phyloP scores from a whole-genome alignment of 805 yeast species.

The Wickerhamomyces queroliae region DNA sequence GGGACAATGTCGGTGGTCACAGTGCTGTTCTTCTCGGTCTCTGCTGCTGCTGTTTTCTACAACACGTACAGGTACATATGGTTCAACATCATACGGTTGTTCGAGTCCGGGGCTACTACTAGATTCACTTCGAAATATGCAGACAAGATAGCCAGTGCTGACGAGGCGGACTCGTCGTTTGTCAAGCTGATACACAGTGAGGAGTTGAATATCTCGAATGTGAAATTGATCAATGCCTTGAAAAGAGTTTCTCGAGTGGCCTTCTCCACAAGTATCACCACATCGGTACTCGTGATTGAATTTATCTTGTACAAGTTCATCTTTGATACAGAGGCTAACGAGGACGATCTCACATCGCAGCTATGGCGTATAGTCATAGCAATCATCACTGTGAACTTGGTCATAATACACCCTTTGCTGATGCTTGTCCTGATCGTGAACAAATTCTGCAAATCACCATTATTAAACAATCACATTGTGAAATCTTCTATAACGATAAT shows the following conservation, averaged over 20 bases:
- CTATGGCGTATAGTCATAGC: neutral
- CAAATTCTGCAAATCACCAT: conserved; percentile 12
- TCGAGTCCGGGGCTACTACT: conserved; percentile 12
- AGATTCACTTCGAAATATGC: conserved; percentile 5
- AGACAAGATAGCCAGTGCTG: neutral
- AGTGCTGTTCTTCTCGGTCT: conserved; percentile 1
- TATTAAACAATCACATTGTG: conserved; percentile 4
- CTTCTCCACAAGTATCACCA: conserved; percentile 15
- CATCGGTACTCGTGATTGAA: conserved; percentile 16
- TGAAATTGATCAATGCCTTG: conserved; percentile 1
- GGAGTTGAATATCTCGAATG: conserved; percentile 1
- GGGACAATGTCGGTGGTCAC: neutral
- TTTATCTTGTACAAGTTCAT: conserved; percentile 18
- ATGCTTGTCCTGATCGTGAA: conserved; percentile 11
- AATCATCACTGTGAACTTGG: conserved; percentile 6
- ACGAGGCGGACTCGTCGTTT: conserved; percentile 4
- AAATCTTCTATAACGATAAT: conserved; percentile 5
- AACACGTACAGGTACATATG: conserved; percentile 14
- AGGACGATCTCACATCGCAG: neutral
- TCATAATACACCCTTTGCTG: conserved; percentile 16
- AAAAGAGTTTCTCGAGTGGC: conserved; percentile 11
- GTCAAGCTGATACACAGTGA: conserved; percentile 5
- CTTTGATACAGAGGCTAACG: conserved; percentile 3
- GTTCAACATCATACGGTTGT: conserved; percentile 15
- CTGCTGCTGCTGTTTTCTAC: conserved; percentile 7